Evolutionary conservation across 805 yeast genomes (phyloP), one percentile per base, ranked within the genome.

Genomic region (Candida boleticola): DNA sequence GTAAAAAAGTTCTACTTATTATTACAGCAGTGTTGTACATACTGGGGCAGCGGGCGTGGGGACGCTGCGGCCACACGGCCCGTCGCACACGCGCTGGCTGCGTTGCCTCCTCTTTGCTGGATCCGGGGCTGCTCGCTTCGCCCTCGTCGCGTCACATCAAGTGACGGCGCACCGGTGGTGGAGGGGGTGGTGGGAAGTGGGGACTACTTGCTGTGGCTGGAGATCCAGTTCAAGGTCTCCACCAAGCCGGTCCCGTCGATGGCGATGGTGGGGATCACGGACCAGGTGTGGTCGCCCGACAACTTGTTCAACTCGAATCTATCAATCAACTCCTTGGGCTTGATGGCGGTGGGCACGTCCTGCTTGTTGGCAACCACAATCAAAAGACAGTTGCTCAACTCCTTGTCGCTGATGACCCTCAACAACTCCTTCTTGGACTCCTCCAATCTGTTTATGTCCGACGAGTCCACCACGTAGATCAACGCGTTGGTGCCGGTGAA

Each of bases 401-500:
- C 95, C 48, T 87, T 81, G 63, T 89, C 97, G 52, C 79, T 76
- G 47, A 89, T 77, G 31, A 89, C 88, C 53, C 89, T 77, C 63
- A 75, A 78, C 53, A 90, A 71, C 60, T 89, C 96, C 48, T 73
- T 77, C 51, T 83, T 85, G 19, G 93, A 85, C 61, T 85, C 93
- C 39, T 79, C 82, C 52, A 90, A 67, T 55, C 97, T 74, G 25
- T 73, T 77, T 35, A 66, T 59, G 63, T 89, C 96, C 5, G 85
- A 79, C 4, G 89, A 77, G 64, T 90, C 98, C 46, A 90, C 84
- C 42, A 90, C 97, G 62, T 87, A 90, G 42, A 90, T 88, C 44
- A 90, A 74, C 7, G 96, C 96, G 58, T 89, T 85, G 3, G 97
- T 88, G 29, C 96, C 96, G 10, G 95, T 86, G 65, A 85, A 89